Evolutionary conservation across 2,329 filamentous ascomycete genomes (phyloP), one percentile per base, ranked within the genome.

Genomic region (Akanthomyces uredinophilus): DNA sequence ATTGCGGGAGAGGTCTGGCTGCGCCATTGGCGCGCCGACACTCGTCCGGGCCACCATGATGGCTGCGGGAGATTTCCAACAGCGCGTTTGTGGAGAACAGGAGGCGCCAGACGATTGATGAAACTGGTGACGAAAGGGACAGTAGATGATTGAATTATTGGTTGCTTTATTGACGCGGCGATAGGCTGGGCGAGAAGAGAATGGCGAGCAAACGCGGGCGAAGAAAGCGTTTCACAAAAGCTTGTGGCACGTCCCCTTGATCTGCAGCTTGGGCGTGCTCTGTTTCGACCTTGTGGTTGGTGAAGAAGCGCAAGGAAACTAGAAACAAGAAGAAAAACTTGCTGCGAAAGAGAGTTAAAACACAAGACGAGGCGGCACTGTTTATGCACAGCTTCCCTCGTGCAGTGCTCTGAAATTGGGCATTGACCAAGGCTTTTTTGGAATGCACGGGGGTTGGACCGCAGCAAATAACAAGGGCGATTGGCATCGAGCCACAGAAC

Each of bases 1-100:
- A 73, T 96, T 96, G 70, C 95, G 88, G 67, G 78, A 77, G 66
- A 85, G 72, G 67, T 88, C 86, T 52, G 84, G 84, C 65, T 81
- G 76, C 52, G 83, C 83, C 50, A 84, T 84, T 55, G 82, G 79
- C 61, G 78, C 77, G 61, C 73, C 67, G 65, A 70, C 67, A 27
- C 66, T 65, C 39, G 65, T 62, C 43, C 61, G 59, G 59, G 65
- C 66, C n/a, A 63, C 65, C 70, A 72, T 72, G 43, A 37, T 58
- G 46, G 47, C 47, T 20, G 22, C 18, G 37, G 2, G 22, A 16
- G 54, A 52, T 37, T 56, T 62, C 22, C 16, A 51, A 64, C 37
- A 39, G 11, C 16, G 37, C 13, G 27, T 27, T 51, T 16, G 35
- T n/a, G 27, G 27, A 22, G 32, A 14, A 37, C 27, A 44, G 5